Evolutionary conservation across 768 basidiomycete genomes (phyloP).

Genomic region (Leucocoprinus leucothites): DNA sequence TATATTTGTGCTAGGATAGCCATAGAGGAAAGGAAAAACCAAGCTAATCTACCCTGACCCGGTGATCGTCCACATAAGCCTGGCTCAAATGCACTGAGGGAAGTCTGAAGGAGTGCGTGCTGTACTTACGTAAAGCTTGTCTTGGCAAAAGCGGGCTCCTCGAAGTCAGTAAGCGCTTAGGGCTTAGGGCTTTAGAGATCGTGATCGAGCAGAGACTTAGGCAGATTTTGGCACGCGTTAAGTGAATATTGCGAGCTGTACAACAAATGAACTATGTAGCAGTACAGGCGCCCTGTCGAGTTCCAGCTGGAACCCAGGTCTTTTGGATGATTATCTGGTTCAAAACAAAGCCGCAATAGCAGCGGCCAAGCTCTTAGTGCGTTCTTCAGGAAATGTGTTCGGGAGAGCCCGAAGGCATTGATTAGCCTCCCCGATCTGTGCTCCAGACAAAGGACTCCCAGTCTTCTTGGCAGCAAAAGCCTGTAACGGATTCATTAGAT

Average conservation of each 20-base stretch:
- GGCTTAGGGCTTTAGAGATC: too few relatives aligned
- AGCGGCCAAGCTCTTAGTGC: slow-evolving; percentile 45
- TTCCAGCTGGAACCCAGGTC: background rate
- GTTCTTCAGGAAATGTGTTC: slow-evolving; percentile 53
- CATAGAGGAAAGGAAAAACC: background rate
- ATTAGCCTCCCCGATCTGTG: slow-evolving; percentile 38
- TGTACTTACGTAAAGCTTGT: slow-evolving; percentile 7
- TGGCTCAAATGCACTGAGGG: too few relatives aligned
- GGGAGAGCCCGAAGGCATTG: slow-evolving; percentile 37
- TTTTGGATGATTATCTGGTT: background rate
- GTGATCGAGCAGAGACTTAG: too few relatives aligned
- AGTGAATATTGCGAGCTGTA: too few relatives aligned
- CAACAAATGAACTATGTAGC: too few relatives aligned
- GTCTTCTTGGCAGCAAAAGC: slow-evolving; percentile 43
- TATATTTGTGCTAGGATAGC: slow-evolving; percentile 42
- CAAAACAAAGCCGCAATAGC: slow-evolving; percentile 48
- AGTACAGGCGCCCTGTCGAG: too few relatives aligned
- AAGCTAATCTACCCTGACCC: background rate
- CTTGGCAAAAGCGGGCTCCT: too few relatives aligned
- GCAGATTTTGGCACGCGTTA: too few relatives aligned
- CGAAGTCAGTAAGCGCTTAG: too few relatives aligned
- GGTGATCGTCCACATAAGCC: too few relatives aligned
- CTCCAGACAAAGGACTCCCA: slow-evolving; percentile 29
- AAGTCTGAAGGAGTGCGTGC: too few relatives aligned
- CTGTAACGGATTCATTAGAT: slow-evolving; percentile 29